Base-by-base conservation (phyloP, 2,329 filamentous ascomycete species). In the Pseudopyricularia javanii region DNA sequence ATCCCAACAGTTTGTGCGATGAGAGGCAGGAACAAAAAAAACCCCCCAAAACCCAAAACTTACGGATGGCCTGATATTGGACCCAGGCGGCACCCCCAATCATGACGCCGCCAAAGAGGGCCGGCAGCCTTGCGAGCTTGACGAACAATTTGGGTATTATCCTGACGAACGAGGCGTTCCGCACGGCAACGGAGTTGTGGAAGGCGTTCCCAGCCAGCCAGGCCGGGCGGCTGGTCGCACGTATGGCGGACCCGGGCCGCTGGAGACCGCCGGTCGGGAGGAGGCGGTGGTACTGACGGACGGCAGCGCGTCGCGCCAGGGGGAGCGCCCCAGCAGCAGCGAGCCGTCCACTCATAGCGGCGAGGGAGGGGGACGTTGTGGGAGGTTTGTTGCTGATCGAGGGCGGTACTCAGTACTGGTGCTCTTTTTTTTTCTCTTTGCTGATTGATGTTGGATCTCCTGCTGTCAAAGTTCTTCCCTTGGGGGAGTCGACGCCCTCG, bases 41-140 rank as follows among this genome's bases (percentile, higher is more conserved):
- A n/a, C n/a, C n/a, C n/a, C n/a, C n/a, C 12, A 45, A 20, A 3
- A 11, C 30, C 7, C 24, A 20, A 33, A 35, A 47, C 86, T 57
- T 78, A 91, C 87, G 87, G 53, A 85, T 83, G 57, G 93, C 91
- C 69, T 98, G 93, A 66, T 98, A 97, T 66, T 98, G 93, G 49
- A 98, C 72, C 78, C 95, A 98, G 26, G 90, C 90, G 55, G 94
- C 72, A 3, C 87, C 88, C 14, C 88, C 91, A 59, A 98, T 80
- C 63, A 90, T 88, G 48, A 91, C 79, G 43, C 89, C 90, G 43
- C 91, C 93, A 62, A 95, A 91, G 72, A 96, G 85, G 54, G 93
- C 93, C 20, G 93, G 93, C 53, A 95, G 75, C 54, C 90, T 82
- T 34, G 84, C 78, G 60, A 98, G 85, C 72, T 96, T 98, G 63